These are phyloP conservation scores for Claviceps digitariae DNA, from an alignment of 2,329 filamentous ascomycete species.

Conservation along the genomic window DNA sequence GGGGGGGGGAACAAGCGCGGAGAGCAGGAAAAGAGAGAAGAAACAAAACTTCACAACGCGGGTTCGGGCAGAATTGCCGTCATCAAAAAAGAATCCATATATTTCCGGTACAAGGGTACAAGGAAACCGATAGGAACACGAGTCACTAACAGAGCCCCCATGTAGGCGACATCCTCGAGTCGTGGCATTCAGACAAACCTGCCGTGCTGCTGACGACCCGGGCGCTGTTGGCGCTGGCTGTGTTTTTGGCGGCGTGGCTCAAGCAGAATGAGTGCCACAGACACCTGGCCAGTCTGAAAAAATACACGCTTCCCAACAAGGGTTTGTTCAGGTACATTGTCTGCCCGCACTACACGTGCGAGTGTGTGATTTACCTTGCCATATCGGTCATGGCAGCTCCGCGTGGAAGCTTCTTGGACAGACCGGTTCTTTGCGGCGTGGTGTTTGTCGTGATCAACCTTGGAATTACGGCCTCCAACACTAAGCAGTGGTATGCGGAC, in stretches of 20 bases:
- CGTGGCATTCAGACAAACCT: constrained; percentile 15
- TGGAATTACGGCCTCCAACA: constrained; percentile 65
- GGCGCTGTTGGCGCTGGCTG: constrained; percentile 33
- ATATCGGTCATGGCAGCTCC: constrained; percentile 65
- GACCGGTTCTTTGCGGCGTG: constrained; percentile 55
- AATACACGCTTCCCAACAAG: constrained; percentile 68
- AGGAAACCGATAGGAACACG: too few relatives aligned
- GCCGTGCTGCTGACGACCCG: constrained; percentile 12
- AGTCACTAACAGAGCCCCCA: constrained; percentile 9
- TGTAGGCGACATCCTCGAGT: constrained; percentile 16
- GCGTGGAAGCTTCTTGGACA: constrained; percentile 49
- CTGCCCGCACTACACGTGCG: constrained; percentile 84
- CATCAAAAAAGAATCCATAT: too few relatives aligned
- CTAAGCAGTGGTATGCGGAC: constrained; percentile 61
- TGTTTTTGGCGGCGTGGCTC: constrained; percentile 57
- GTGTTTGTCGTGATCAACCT: constrained; percentile 69
- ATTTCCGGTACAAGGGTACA: too few relatives aligned
- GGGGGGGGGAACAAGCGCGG: too few relatives aligned
- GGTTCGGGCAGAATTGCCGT: too few relatives aligned
- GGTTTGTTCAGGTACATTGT: constrained; percentile 60
- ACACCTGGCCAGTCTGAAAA: constrained; percentile 56
- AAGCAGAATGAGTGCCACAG: constrained; percentile 64
- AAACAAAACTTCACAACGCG: too few relatives aligned
- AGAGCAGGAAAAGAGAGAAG: too few relatives aligned
- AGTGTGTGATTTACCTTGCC: constrained; percentile 73